Evolutionary conservation across 805 yeast species (phyloP).

Genomic region (Kuraishia floccosa): DNA sequence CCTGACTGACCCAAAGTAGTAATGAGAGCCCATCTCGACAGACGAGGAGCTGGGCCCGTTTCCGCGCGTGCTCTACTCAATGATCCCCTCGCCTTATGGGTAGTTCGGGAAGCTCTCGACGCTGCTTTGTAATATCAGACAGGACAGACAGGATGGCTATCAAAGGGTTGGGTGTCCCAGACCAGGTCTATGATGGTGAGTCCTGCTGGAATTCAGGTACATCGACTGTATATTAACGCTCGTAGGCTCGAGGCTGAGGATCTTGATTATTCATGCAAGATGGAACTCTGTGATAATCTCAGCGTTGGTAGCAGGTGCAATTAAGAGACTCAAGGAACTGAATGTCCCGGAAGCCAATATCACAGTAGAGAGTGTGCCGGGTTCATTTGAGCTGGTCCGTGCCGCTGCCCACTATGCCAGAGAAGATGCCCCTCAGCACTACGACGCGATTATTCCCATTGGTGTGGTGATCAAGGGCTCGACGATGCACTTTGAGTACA

Average conservation of each 20-base stretch:
- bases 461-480: conserved; percentile 94
- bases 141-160: conserved; percentile 4
- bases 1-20: no score
- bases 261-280: conserved; percentile 91
- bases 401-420: conserved; percentile 50
- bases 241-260: conserved; percentile 52
- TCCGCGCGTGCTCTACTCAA: no score
- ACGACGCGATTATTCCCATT: conserved; percentile 87
- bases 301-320: conserved; percentile 71
- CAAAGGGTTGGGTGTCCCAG: conserved; percentile 3
- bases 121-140: no score
- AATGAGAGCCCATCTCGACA: no score
- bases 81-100: no score
- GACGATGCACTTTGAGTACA: conserved; percentile 97
- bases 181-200: conserved; percentile 3
- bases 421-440: conserved; percentile 26
- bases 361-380: conserved; percentile 80
- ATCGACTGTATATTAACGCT: not conserved
- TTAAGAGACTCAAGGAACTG: conserved; percentile 40
- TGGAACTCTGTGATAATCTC: conserved; percentile 80
- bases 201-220: not conserved
- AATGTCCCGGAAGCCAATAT: conserved; percentile 76
- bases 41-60: no score
- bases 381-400: conserved; percentile 87
- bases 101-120: no score